phyloP scores from a whole-genome alignment of 148 eudicot genomes.

The Silene uniflora region DNA sequence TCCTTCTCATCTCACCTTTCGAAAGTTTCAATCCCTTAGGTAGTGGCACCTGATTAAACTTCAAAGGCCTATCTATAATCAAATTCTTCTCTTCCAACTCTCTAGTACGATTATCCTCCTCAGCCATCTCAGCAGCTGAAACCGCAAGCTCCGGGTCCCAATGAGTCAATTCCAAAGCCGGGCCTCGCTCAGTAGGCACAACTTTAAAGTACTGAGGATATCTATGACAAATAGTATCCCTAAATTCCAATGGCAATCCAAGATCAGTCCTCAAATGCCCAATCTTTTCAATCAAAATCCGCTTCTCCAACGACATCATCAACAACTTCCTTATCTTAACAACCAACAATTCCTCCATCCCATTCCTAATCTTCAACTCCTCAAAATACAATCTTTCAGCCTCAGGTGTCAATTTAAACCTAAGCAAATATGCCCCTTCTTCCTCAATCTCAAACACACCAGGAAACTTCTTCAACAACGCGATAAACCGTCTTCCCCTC shows the following conservation, averaged over 20 bases:
- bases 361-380: slow-evolving; percentile 82
- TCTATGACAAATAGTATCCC: slow-evolving; percentile 81
- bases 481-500: slow-evolving; percentile 64
- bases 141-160: slow-evolving; percentile 98
- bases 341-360: slow-evolving; percentile 81
- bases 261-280: slow-evolving; percentile 82
- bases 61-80: slow-evolving; percentile 85
- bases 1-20: slow-evolving; percentile 82
- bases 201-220: slow-evolving; percentile 93
- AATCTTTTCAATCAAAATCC: slow-evolving; percentile 81
- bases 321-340: slow-evolving; percentile 77
- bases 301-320: slow-evolving; percentile 90
- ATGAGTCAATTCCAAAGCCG: slow-evolving; percentile 82
- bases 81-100: slow-evolving; percentile 69
- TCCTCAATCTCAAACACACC: slow-evolving; percentile 83
- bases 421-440: slow-evolving; percentile 81
- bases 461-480: slow-evolving; percentile 79
- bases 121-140: slow-evolving; percentile 88
- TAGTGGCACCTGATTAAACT: slow-evolving; percentile 65
- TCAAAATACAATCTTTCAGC: slow-evolving; percentile 91
- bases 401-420: slow-evolving; percentile 81
- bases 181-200: slow-evolving; percentile 71
- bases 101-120: slow-evolving; percentile 57
- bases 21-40: slow-evolving; percentile 87
- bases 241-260: slow-evolving; percentile 84